These are phyloP conservation scores for Cicer bijugum DNA, from an alignment of 306 rosid species.

Conservation along the genomic window DNA sequence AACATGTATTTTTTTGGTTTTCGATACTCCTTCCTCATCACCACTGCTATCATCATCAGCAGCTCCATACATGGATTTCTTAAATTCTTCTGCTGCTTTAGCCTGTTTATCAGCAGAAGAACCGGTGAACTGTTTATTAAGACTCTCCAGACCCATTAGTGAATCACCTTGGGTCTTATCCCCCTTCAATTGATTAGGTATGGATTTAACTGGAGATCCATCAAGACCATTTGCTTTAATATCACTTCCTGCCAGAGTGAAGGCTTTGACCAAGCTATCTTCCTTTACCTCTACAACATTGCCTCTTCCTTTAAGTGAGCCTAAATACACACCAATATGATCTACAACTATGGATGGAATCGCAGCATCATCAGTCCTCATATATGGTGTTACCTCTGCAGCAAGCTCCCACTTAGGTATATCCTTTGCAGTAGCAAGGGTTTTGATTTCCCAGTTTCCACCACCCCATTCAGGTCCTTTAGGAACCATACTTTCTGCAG, in stretches of 20 bases:
- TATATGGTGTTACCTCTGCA: conserved; percentile 93
- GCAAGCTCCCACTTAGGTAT: conserved; percentile 99
- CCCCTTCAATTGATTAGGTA: conserved; percentile 55
- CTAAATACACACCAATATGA: conserved; percentile 93
- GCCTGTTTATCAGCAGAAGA: conserved; percentile 81
- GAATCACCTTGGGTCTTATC: conserved; percentile 57
- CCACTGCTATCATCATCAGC: conserved; percentile 90
- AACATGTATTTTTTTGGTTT: conserved; percentile 73
- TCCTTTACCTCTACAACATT: conserved; percentile 92
- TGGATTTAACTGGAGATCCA: conserved; percentile 51
- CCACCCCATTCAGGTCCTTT: conserved; percentile 99
- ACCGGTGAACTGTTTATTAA: conserved; percentile 57
- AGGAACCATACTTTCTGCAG: conserved; percentile 99
- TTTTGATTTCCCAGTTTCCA: conserved; percentile 99
- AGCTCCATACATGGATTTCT: conserved; percentile 86
- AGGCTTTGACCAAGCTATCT: conserved; percentile 77
- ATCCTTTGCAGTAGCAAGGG: conserved; percentile 82
- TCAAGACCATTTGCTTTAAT: conserved; percentile 62
- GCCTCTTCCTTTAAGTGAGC: conserved; percentile 91
- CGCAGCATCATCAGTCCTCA: conserved; percentile 90
- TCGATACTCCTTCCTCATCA: conserved; percentile 89
- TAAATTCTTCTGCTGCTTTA: conserved; percentile 97
- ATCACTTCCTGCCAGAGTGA: conserved; percentile 56
- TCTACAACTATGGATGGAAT: conserved; percentile 89
- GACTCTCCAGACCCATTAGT: conserved; percentile 74